Evolutionary conservation across 179 eudicot species (phyloP), one percentile per base, ranked within the genome.

Genomic region (Silene noctiflora): DNA sequence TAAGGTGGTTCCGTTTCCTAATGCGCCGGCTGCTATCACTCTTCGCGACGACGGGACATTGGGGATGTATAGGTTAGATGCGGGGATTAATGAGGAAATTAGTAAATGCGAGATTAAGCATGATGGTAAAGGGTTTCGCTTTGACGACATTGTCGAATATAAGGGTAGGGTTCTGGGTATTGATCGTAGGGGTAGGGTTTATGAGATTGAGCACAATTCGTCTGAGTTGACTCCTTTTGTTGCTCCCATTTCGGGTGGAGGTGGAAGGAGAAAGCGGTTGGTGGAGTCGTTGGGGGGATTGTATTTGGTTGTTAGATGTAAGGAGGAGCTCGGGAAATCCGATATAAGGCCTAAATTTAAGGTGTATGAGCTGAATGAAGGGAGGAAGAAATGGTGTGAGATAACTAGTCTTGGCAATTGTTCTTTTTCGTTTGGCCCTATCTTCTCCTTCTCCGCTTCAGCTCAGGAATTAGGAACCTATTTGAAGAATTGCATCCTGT

Each of bases 121-220:
- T 75, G 77, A 75, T 58, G 82, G 81, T 7, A 60, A 60, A 60
- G 42, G 67, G 0, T 59, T 65, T 46, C 56, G 56, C 0, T 64
- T 82, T 25, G 82, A 82, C 61, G 82, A 82, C 5, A 67, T 79
- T 75, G 77, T 82, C 0, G 72, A 82, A 1, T 78, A 19, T 27
- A 78, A 60, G 25, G 77, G 79, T 8, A 67, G 73, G 73, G 0
- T 78, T 1, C 72, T 64, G 13, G 80, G 74, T 2, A 39, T 75
- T 65, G 76, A 75, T 71, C 59, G 71, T 21, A 78, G 79, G 35
- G 82, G 82, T n/a, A 11, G 75, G 46, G 59, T 77, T 19, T 75
- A 70, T 78, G 60, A 71, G 53, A 75, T 78, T 82, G 51, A 46
- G 33, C 13, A 22, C 10, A 0, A 2, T 0, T 10, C 59, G 0